Base-by-base conservation (phyloP, 768 basidiomycete genomes). In the Suillus decipiens region DNA sequence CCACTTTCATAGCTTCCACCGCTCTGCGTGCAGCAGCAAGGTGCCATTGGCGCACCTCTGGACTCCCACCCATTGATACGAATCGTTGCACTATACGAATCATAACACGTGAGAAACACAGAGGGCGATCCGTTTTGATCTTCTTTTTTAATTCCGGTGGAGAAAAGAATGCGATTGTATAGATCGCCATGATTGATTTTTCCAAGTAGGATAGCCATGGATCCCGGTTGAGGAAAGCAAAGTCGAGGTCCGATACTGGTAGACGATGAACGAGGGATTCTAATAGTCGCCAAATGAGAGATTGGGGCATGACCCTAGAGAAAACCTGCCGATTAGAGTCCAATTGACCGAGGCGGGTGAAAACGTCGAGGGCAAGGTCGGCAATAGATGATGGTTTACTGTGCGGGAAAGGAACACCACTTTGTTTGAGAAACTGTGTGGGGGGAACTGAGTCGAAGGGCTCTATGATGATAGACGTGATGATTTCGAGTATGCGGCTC, bases 101-200 rank as follows among this genome's bases (percentile, higher is more conserved):
- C 80, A 96, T 82, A 39, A 93, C 80, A 50, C 80, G 80, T 59
- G 86, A 82, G 73, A 92, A 88, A 37, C 89, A 89, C 34, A 95
- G 81, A 45, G 77, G 77, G 58, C 84, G 82, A 72, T 92, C 85
- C 11, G 76, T 73, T 68, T 92, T 90, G 67, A 95, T 81, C 65
- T 77, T 83, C 60, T 81, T 79, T 77, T 96, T 95, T 65, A 96
- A 71, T 33, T 84, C 80, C 4, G 89, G 87, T 2, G 94, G 84
- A 3, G 94, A 86, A 61, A 96, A 79, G 80, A 95, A 98, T 28
- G 89, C 86, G 66, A 98, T 78, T 42, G 89, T 89, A 77, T 97
- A 98, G 47, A 97, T 83, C n/a, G 85, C 84, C 81, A 95, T 86
- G 53, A 90, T 80, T 59, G 82, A 78, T 67, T 90, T 91, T 79